These are phyloP conservation scores for Acer saccharum DNA, from an alignment of 345 rosid species.

Conservation along the genomic window DNA sequence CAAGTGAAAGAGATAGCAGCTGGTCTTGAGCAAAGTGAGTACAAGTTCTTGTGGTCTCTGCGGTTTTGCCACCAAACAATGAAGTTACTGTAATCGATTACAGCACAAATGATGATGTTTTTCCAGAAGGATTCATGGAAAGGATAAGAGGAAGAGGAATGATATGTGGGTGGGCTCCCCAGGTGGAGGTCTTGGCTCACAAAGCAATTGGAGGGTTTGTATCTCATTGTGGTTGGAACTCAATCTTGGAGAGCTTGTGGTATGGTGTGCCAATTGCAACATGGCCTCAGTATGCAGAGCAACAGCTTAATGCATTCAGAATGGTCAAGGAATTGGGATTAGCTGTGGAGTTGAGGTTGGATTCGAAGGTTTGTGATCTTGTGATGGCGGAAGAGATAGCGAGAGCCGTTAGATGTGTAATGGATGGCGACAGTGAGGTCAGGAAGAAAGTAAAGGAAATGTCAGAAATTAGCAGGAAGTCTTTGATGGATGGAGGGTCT, in stretches of 20 bases:
- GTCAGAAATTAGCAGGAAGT: background rate
- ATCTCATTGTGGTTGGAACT: slow-evolving; percentile 54
- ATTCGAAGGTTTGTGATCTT: slow-evolving; percentile 22
- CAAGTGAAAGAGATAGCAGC: slow-evolving; percentile 50
- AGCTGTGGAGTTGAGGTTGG: slow-evolving; percentile 37
- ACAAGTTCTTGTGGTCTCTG: slow-evolving; percentile 34
- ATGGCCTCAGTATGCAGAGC: no score
- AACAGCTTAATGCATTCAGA: no score
- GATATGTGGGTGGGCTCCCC: slow-evolving; percentile 46
- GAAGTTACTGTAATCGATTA: background rate
- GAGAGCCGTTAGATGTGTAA: slow-evolving; percentile 23
- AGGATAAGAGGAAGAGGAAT: slow-evolving; percentile 25
- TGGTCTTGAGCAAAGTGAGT: slow-evolving; percentile 43
- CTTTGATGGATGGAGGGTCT: slow-evolving; percentile 38
- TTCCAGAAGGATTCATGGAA: slow-evolving; percentile 36
- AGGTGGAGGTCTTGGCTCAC: slow-evolving; percentile 40
- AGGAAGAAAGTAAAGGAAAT: slow-evolving; percentile 1
- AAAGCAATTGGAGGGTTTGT: slow-evolving; percentile 41
- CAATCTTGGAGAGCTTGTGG: no score
- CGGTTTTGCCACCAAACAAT: slow-evolving; percentile 16
- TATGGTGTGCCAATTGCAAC: no score
- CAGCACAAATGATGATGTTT: background rate
- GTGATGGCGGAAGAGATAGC: slow-evolving; percentile 45
- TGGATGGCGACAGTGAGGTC: background rate
- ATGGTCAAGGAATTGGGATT: slow-evolving; percentile 48